phyloP scores from a whole-genome alignment of 2,329 filamentous ascomycete species.

The Rhinocladiella mackenziei region DNA sequence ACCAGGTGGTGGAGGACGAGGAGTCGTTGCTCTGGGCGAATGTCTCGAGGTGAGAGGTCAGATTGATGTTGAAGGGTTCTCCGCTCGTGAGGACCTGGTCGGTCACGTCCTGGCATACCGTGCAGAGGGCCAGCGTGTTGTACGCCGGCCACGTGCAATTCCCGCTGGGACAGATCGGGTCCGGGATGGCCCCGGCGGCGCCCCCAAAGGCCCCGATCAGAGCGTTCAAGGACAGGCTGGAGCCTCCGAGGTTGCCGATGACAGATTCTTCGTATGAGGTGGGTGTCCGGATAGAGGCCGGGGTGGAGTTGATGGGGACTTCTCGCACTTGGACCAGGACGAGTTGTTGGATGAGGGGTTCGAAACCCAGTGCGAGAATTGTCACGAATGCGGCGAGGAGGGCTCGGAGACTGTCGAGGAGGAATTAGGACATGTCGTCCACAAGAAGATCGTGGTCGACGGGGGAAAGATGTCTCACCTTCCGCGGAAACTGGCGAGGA shows the following conservation, averaged over 20 bases:
- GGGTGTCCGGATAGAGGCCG: constrained; percentile 16
- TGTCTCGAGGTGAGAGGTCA: constrained; percentile 9
- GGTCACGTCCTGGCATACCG: too few relatives aligned
- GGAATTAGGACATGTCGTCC: too few relatives aligned
- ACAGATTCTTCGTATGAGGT: constrained; percentile 17
- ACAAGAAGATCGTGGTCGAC: too few relatives aligned
- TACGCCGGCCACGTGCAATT: too few relatives aligned
- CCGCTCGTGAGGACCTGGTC: constrained; percentile 6
- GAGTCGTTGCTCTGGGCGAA: constrained; percentile 7
- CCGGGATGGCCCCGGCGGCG: too few relatives aligned
- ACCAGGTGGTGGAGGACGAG: constrained; percentile 9
- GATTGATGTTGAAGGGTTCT: constrained; percentile 8
- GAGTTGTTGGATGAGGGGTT: constrained; percentile 29
- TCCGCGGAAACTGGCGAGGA: constrained; percentile 8
- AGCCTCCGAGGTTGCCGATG: constrained; percentile 9
- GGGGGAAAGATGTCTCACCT: too few relatives aligned
- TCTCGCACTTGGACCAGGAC: constrained; percentile 11
- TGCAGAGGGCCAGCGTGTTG: too few relatives aligned
- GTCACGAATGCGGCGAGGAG: constrained; percentile 23
- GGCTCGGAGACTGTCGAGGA: constrained; percentile 11
- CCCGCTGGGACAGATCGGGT: constrained; percentile 14
- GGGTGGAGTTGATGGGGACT: constrained; percentile 2
- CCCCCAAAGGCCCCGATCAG: constrained; percentile 19
- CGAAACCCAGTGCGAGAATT: constrained; percentile 27
- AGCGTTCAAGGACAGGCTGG: constrained; percentile 13